Percentiles rank a stretch among this genome's conserved stretches.
Conservation (phyloP, 129 eudicot genomes). For the Chrysanthemum lavandulifolium region DNA sequence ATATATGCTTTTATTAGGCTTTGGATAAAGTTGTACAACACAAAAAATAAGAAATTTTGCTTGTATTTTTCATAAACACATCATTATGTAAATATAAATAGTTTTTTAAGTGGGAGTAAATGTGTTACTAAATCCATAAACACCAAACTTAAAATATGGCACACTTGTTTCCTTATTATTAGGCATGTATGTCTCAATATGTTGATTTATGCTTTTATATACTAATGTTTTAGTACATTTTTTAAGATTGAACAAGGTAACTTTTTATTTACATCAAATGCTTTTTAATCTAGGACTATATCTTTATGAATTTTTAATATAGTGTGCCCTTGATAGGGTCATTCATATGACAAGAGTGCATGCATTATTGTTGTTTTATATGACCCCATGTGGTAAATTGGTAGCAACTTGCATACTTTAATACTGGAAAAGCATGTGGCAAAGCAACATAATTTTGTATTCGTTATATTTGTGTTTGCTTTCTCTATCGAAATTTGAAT, state of each 20-base stretch:
- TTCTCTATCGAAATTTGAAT: constrained; percentile 7
- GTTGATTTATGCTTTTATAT: too few relatives aligned
- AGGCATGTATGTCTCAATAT: too few relatives aligned
- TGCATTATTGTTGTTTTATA: constrained; percentile 28
- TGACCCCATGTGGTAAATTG: constrained; percentile 32
- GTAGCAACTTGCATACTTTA: constrained; percentile 23
- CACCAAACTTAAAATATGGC: not conserved
- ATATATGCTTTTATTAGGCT: constrained; percentile 32
- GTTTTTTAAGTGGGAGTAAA: not conserved
- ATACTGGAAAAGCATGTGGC: constrained; percentile 16
- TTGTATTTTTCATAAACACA: not conserved
- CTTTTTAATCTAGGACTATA: too few relatives aligned
- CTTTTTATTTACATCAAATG: too few relatives aligned
- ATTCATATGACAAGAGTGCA: constrained; percentile 22
- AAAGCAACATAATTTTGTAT: constrained; percentile 4
- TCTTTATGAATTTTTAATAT: not conserved
- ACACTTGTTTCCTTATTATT: too few relatives aligned
- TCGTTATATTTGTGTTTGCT: constrained; percentile 2
- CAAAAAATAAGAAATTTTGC: constrained; percentile 13
- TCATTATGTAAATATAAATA: constrained; percentile 12
- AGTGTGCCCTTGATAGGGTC: constrained; percentile 1
- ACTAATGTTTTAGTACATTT: too few relatives aligned
- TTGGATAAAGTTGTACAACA: constrained; percentile 22
- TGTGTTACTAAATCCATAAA: not conserved
- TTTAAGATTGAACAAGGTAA: not conserved